These are phyloP conservation scores for Pestalotiopsis sp. DNA, from an alignment of 2,329 filamentous ascomycete genomes.

Conservation along the genomic window DNA sequence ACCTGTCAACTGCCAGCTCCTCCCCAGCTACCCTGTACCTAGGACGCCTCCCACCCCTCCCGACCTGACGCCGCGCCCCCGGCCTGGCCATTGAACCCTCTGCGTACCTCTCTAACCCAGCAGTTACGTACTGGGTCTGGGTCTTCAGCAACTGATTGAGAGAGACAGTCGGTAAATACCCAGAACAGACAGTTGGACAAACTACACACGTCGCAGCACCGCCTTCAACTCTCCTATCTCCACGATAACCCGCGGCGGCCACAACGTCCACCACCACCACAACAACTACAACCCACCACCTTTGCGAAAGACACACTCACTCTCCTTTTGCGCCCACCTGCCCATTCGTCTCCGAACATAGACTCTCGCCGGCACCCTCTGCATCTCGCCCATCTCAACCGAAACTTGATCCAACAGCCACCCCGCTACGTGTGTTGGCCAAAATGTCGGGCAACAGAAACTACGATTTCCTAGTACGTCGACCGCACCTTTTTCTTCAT, in stretches of 20 bases:
- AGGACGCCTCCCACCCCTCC: neutral
- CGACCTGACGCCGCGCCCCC: neutral
- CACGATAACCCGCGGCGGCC: neutral
- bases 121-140: neutral
- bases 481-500: conserved; percentile 13
- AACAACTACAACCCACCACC: neutral
- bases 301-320: neutral
- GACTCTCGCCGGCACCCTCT: neutral
- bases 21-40: neutral
- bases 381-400: conserved; percentile 17
- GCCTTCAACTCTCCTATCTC: neutral
- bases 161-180: neutral
- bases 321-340: neutral
- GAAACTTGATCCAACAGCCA: conserved; percentile 18
- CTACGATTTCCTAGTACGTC: conserved; percentile 94
- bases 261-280: neutral
- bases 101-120: neutral
- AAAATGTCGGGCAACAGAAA: conserved; percentile 96
- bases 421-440: conserved; percentile 25
- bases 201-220: conserved; percentile 6
- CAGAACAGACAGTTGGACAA: neutral
- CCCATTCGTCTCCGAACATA: neutral
- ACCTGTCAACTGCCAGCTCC: neutral
- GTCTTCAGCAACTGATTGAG: neutral
- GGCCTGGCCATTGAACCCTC: neutral